A percentile compares a stretch with the other conserved stretches of the same genome.
These are phyloP conservation scores for Platismatia glauca DNA, from an alignment of 495 filamentous ascomycete genomes.

Conservation along the genomic window DNA sequence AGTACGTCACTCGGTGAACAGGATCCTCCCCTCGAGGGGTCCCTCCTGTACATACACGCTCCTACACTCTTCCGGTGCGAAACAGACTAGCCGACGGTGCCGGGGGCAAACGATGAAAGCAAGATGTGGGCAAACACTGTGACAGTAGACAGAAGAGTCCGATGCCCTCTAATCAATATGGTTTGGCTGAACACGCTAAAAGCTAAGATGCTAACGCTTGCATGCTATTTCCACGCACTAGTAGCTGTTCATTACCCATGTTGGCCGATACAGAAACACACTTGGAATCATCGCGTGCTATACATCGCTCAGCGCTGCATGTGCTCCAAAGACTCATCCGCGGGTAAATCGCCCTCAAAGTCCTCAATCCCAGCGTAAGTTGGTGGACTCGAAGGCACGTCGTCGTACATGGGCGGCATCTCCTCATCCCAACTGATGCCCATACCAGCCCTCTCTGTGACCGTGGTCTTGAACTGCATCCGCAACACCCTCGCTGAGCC, in stretches of 20 bases:
- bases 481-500: conserved; percentile 84
- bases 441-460: conserved; percentile 78
- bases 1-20: too few relatives aligned
- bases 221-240: not conserved
- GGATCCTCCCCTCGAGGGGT: too few relatives aligned
- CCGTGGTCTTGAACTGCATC: conserved; percentile 75
- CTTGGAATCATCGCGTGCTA: not conserved
- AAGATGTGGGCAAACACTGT: too few relatives aligned
- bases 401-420: conserved; percentile 86
- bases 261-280: not conserved
- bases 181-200: not conserved
- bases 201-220: not conserved
- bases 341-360: conserved; percentile 23
- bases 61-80: too few relatives aligned
- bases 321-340: conserved; percentile 19
- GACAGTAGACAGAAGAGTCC: too few relatives aligned
- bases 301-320: conserved; percentile 4
- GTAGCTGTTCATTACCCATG: not conserved
- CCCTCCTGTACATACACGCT: too few relatives aligned
- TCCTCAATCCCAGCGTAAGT: conserved; percentile 51
- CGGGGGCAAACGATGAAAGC: too few relatives aligned
- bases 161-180: not conserved
- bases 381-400: conserved; percentile 83
- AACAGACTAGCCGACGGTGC: too few relatives aligned
- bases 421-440: conserved; percentile 98